Evolutionary conservation across 305 asterid species (phyloP).

Genomic region (Rubia peregrina): DNA sequence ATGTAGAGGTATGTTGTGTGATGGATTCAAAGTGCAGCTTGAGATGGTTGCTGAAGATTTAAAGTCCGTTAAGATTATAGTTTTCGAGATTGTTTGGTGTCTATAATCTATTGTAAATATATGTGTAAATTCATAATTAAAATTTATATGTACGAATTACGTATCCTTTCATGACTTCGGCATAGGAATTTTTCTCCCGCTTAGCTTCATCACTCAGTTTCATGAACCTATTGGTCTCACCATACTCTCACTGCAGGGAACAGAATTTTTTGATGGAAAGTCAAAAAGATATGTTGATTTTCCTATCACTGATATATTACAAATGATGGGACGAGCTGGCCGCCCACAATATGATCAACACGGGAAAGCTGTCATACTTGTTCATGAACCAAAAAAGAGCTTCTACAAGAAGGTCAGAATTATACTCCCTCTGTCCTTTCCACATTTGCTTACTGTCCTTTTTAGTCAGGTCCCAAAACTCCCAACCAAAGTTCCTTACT

Average conservation of each 20-base stretch:
- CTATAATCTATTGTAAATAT: background rate
- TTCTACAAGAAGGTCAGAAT: constrained; percentile 82
- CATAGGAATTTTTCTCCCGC: background rate
- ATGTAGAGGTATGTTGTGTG: background rate
- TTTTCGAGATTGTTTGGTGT: background rate
- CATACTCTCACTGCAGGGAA: constrained; percentile 53
- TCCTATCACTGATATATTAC: constrained; percentile 93
- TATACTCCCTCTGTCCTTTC: background rate
- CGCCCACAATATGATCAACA: constrained; percentile 98
- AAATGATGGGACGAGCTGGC: constrained; percentile 99
- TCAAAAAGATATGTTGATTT: constrained; percentile 92
- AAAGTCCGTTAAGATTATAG: background rate
- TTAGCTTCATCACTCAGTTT: constrained; percentile 4
- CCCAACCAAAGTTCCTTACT: background rate
- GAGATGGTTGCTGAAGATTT: background rate
- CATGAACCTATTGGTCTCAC: constrained; percentile 4
- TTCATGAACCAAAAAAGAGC: constrained; percentile 98
- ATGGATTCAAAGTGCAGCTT: background rate
- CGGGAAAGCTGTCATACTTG: constrained; percentile 98
- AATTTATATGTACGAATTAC: background rate
- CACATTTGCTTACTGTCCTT: background rate
- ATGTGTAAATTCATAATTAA: background rate
- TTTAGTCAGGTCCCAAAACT: background rate
- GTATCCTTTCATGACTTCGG: background rate
- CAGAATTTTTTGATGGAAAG: constrained; percentile 91